These are phyloP conservation scores for Saksenaea vasiformis DNA, from an alignment of 371 early-diverging fungal species.

Conservation along the genomic window DNA sequence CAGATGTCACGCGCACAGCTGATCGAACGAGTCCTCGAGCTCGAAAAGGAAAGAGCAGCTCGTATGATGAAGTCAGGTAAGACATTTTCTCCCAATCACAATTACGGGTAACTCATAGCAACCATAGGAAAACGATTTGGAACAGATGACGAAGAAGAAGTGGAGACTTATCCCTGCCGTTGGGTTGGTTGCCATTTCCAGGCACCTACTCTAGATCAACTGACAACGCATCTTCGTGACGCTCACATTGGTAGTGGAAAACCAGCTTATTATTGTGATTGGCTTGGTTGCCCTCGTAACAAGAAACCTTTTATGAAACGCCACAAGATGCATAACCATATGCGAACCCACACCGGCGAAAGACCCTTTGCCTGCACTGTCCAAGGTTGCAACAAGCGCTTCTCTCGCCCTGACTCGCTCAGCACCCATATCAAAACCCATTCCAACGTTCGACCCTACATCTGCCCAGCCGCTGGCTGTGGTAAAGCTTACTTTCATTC, in stretches of 20 bases:
- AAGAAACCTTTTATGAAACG: constrained; percentile 77
- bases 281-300: constrained; percentile 70
- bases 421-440: constrained; percentile 88
- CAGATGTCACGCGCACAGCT: constrained; percentile 27
- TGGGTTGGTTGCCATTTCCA: constrained; percentile 60
- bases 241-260: constrained; percentile 69
- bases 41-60: constrained; percentile 29
- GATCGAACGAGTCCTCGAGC: constrained; percentile 35
- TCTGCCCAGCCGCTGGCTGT: constrained; percentile 64
- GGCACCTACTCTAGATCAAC: constrained; percentile 46
- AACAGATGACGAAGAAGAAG: constrained; percentile 18
- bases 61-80: constrained; percentile 5
- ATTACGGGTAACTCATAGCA: too few relatives aligned
- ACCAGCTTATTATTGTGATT: constrained; percentile 71
- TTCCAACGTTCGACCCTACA: constrained; percentile 69
- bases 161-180: constrained; percentile 43
- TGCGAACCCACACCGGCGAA: constrained; percentile 82
- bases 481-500: constrained; percentile 82
- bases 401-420: constrained; percentile 82
- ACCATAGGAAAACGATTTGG: constrained; percentile 3
- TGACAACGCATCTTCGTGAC: constrained; percentile 66
- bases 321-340: constrained; percentile 83
- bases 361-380: constrained; percentile 52
- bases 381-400: constrained; percentile 69
- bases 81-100: too few relatives aligned